These are phyloP conservation scores for Linaria vulgaris DNA, from an alignment of 257 asterid species.

Conservation along the genomic window DNA sequence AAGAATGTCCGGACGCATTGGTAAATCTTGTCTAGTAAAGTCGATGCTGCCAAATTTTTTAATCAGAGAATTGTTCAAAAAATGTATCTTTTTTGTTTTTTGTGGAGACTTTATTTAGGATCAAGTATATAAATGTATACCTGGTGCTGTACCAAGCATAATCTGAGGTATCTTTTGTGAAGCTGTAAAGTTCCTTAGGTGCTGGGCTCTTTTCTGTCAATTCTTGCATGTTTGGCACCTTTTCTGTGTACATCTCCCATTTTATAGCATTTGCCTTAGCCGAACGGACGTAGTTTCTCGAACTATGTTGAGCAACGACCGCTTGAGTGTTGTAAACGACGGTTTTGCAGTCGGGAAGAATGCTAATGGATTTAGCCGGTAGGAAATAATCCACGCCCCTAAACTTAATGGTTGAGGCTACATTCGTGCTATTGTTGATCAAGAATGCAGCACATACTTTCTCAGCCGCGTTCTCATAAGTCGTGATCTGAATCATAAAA, in stretches of 20 bases:
- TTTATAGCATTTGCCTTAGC: constrained; percentile 36
- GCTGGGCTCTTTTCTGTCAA: constrained; percentile 38
- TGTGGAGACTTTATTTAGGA: no score
- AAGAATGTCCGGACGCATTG: constrained; percentile 62
- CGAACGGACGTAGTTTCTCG: constrained; percentile 55
- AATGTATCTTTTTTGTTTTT: no score
- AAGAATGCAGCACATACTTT: constrained; percentile 70
- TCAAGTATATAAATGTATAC: constrained; percentile 32
- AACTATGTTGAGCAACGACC: constrained; percentile 79
- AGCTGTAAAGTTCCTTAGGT: constrained; percentile 63
- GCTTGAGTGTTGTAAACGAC: constrained; percentile 74
- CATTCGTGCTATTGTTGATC: constrained; percentile 57
- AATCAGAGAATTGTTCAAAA: neutral
- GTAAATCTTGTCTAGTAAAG: constrained; percentile 57
- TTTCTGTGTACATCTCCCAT: constrained; percentile 72
- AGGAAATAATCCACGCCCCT: constrained; percentile 60
- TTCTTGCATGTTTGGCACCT: constrained; percentile 41
- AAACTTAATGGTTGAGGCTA: constrained; percentile 38
- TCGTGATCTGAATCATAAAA: constrained; percentile 60
- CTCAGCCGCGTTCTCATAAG: constrained; percentile 49
- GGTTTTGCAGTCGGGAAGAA: constrained; percentile 93
- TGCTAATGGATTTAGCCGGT: constrained; percentile 76
- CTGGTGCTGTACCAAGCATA: constrained; percentile 96
- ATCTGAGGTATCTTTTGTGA: constrained; percentile 67
- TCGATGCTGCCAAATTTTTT: constrained; percentile 37